A percentile compares a stretch with the other conserved stretches of the same genome.
Conservation (phyloP, 1,284 basidiomycete genomes). For the Polyporus tsugae region DNA sequence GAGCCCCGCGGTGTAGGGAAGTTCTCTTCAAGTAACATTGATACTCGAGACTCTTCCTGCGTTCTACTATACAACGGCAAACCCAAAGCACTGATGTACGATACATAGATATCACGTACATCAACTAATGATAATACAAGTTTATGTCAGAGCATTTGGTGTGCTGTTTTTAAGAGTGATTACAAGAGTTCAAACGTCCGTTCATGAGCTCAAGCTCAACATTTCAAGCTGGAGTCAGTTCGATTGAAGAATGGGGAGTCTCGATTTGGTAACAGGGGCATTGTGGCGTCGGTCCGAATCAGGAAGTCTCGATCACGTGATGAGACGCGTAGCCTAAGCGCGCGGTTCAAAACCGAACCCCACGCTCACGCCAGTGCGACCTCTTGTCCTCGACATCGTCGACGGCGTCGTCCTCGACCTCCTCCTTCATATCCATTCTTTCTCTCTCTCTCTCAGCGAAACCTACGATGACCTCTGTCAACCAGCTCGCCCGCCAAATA, state of each 20-base stretch:
- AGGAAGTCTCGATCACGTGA: slow-evolving; percentile 28
- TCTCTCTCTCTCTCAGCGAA: slow-evolving; percentile 20
- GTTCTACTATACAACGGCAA: too few species aligned
- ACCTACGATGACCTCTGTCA: slow-evolving; percentile 51
- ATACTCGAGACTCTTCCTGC: too few species aligned
- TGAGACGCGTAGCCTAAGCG: slow-evolving; percentile 24
- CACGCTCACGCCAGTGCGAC: slow-evolving; percentile 7
- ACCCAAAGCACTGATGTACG: too few species aligned
- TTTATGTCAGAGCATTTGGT: too few species aligned
- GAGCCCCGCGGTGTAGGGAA: too few species aligned
- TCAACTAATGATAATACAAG: too few species aligned
- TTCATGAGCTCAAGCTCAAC: too few species aligned
- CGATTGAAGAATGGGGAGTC: neutral
- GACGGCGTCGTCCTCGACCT: slow-evolving; percentile 17
- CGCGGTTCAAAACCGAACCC: slow-evolving; percentile 33
- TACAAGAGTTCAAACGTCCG: too few species aligned
- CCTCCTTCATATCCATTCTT: neutral
- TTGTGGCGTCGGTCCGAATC: neutral
- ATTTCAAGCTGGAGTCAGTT: too few species aligned
- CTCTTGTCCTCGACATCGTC: slow-evolving; percentile 30
- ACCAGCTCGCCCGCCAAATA: slow-evolving; percentile 55
- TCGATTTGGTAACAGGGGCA: neutral
- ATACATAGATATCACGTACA: too few species aligned
- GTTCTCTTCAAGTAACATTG: too few species aligned
- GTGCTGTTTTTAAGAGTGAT: too few species aligned